Percentiles rank a stretch among this genome's conserved stretches.
These are phyloP conservation scores for Leccinum uliginosum DNA, from an alignment of 768 basidiomycete species.

Conservation along the genomic window DNA sequence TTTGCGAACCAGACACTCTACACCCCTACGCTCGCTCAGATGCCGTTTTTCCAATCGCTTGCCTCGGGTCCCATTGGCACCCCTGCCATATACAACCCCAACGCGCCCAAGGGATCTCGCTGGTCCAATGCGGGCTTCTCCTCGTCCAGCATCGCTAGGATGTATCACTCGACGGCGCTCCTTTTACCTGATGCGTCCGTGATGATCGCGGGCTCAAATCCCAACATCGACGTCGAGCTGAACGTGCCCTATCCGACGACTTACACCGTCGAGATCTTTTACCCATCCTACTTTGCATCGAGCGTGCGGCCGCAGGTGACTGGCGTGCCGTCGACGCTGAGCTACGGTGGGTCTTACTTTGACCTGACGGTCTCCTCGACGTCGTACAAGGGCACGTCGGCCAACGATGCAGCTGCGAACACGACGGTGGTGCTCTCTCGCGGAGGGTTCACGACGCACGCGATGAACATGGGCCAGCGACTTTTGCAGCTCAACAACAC, in stretches of 20 bases:
- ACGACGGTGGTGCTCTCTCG: conserved; percentile 76
- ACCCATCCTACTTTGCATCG: conserved; percentile 82
- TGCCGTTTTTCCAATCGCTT: conserved; percentile 71
- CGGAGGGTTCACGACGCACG: conserved; percentile 82
- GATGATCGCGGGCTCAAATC: conserved; percentile 89
- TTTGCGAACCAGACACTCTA: conserved; percentile 58
- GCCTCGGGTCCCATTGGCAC: conserved; percentile 75
- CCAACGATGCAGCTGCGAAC: conserved; percentile 68
- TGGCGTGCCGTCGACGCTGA: conserved; percentile 67
- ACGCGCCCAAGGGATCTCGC: conserved; percentile 60
- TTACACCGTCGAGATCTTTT: conserved; percentile 84
- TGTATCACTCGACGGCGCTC: conserved; percentile 93
- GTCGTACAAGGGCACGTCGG: conserved; percentile 56
- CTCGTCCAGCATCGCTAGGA: conserved; percentile 62
- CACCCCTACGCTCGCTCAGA: conserved; percentile 39
- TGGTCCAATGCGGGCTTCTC: conserved; percentile 68
- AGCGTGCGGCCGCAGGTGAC: conserved; percentile 61
- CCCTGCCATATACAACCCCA: conserved; percentile 84
- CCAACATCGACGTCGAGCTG: conserved; percentile 77
- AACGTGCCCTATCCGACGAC: conserved; percentile 66
- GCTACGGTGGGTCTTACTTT: conserved; percentile 82
- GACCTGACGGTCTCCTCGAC: conserved; percentile 64
- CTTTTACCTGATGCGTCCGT: conserved; percentile 85
- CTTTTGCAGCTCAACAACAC: conserved; percentile 79
- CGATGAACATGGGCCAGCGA: conserved; percentile 87